These are phyloP conservation scores for Penicillium odoratum DNA, from an alignment of 495 filamentous ascomycete genomes.

Conservation along the genomic window DNA sequence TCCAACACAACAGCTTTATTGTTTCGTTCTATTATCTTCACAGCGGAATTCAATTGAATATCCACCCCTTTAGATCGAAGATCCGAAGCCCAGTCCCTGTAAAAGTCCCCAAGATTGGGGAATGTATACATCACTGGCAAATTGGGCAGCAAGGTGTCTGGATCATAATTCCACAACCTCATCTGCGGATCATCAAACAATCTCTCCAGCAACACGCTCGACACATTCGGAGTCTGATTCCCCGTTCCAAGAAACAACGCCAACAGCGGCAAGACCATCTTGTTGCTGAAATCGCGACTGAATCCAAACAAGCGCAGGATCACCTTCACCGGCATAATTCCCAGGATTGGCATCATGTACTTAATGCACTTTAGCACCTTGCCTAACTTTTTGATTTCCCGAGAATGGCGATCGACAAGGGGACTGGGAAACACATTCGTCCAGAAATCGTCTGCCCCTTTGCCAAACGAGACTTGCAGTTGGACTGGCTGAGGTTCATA, in stretches of 20 bases:
- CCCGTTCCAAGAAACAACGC: conserved; percentile 79
- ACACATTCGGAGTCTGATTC: conserved; percentile 77
- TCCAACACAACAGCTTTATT: conserved; percentile 55
- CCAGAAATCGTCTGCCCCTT: conserved; percentile 72
- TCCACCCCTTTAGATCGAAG: conserved; percentile 62
- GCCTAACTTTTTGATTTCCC: conserved; percentile 66
- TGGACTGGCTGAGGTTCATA: conserved; percentile 68
- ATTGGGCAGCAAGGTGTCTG: conserved; percentile 67
- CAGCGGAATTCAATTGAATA: conserved; percentile 62
- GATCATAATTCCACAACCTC: conserved; percentile 73
- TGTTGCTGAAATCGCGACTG: conserved; percentile 70
- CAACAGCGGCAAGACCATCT: conserved; percentile 70
- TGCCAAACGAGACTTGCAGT: conserved; percentile 80
- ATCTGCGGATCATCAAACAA: conserved; percentile 73
- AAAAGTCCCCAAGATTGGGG: conserved; percentile 71
- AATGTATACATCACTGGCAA: conserved; percentile 81
- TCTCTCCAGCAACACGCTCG: conserved; percentile 71
- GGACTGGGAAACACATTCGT: conserved; percentile 76
- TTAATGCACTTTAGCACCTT: conserved; percentile 66
- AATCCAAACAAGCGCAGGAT: conserved; percentile 72
- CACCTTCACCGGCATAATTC: conserved; percentile 67
- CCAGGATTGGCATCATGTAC: conserved; percentile 69
- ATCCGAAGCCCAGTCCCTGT: conserved; percentile 64
- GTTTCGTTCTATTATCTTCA: conserved; percentile 57
- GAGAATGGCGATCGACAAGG: conserved; percentile 60